Conservation (phyloP, 257 asterid genomes). For the Linaria vulgaris region DNA sequence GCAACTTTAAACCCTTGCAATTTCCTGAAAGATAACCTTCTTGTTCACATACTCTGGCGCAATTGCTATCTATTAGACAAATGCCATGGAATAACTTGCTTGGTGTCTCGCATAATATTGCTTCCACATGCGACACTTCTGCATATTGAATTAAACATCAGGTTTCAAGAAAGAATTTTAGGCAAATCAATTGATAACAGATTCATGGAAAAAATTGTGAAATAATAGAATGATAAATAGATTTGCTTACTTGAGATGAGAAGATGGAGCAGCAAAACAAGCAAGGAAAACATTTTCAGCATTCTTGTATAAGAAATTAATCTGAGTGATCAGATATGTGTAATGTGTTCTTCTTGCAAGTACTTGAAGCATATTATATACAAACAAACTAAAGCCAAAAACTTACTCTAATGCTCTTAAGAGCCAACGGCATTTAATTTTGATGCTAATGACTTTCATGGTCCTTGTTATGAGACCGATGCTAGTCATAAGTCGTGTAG, state of each 20-base stretch:
- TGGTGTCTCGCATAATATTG: background rate
- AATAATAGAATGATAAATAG: too few species aligned
- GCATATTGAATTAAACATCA: slow-evolving; percentile 10
- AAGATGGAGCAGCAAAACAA: too few species aligned
- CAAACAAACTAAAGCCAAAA: too few species aligned
- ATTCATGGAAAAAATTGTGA: too few species aligned
- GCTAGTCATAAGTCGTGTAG: too few species aligned
- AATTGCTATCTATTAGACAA: background rate
- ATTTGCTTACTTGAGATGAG: too few species aligned
- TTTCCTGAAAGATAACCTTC: background rate
- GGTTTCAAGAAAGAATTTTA: background rate
- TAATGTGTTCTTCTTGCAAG: too few species aligned
- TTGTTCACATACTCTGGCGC: slow-evolving; percentile 1
- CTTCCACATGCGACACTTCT: background rate
- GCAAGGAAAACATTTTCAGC: background rate
- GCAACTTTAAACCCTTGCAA: background rate
- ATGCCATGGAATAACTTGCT: background rate
- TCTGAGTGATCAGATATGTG: too few species aligned
- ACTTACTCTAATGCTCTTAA: too few species aligned
- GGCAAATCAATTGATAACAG: too few species aligned
- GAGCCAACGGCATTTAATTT: too few species aligned
- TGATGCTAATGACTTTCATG: slow-evolving; percentile 4
- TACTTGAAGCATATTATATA: too few species aligned
- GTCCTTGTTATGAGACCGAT: slow-evolving; percentile 1
- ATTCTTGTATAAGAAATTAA: background rate